Evolutionary conservation across 2,329 filamentous ascomycete genomes (phyloP).

Genomic region (Ceratocystis papillata): DNA sequence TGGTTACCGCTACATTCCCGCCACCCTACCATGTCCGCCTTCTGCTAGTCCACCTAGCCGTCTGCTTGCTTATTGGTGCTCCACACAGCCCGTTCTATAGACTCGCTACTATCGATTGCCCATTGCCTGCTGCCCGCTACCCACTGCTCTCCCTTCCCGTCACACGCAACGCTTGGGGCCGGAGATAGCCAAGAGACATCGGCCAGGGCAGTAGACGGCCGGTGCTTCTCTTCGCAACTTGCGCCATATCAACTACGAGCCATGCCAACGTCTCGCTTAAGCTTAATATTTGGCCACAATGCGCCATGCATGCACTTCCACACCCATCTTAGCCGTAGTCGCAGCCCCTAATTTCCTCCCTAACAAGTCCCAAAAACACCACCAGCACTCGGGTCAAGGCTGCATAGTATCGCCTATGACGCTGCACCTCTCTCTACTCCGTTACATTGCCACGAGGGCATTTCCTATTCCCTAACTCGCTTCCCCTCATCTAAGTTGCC

Average conservation of each 20-base stretch:
- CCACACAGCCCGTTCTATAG: not conserved
- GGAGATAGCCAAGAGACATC: not conserved
- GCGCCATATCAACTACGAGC: not conserved
- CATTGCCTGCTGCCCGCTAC: not conserved
- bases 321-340: not conserved
- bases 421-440: not conserved
- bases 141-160: not conserved
- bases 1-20: not conserved
- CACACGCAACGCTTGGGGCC: not conserved
- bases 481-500: not conserved
- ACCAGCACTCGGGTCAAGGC: not conserved
- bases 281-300: slow-evolving; percentile 7
- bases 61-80: not conserved
- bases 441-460: not conserved
- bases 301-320: not conserved
- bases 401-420: not conserved
- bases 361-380: not conserved
- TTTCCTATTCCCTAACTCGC: not conserved
- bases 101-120: not conserved
- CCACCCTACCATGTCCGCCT: not conserved
- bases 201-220: not conserved
- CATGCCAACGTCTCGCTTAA: not conserved
- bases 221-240: not conserved
- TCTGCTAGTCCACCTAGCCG: not conserved
- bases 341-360: not conserved